Percentiles rank a stretch among this genome's conserved stretches.
These are phyloP conservation scores for Myrica gale DNA, from an alignment of 306 rosid species.

Conservation along the genomic window DNA sequence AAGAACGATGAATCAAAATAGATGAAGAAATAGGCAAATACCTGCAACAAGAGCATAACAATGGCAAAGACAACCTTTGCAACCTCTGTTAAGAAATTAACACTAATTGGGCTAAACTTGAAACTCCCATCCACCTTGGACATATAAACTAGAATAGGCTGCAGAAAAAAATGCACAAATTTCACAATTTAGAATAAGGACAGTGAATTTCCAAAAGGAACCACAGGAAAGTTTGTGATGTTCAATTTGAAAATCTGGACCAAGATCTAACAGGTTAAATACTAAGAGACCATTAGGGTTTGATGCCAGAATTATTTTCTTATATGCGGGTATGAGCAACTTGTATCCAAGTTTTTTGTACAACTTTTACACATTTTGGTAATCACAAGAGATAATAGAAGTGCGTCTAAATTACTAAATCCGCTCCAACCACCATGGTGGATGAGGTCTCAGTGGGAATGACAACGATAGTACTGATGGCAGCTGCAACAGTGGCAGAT, in stretches of 20 bases:
- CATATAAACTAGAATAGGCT: constrained; percentile 98
- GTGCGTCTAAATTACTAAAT: not conserved
- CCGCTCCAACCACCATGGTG: not conserved
- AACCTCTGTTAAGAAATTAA: constrained; percentile 90
- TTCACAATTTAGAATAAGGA: constrained; percentile 22
- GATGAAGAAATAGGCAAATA: constrained; percentile 28
- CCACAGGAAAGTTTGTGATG: not conserved
- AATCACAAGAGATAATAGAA: not conserved
- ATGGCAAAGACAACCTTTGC: constrained; percentile 89
- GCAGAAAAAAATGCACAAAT: constrained; percentile 35
- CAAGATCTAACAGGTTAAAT: constrained; percentile 4
- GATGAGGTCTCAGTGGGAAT: not conserved
- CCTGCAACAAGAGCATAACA: constrained; percentile 89
- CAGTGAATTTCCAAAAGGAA: constrained; percentile 6
- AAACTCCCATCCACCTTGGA: constrained; percentile 98
- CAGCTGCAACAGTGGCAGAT: not conserved
- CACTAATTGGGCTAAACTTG: constrained; percentile 96
- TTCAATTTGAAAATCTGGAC: not conserved
- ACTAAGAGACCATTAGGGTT: not conserved
- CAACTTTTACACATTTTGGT: not conserved
- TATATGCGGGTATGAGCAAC: not conserved
- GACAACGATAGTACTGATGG: not conserved
- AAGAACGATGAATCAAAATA: constrained; percentile 16
- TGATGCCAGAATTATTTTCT: not conserved
- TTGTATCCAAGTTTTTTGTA: not conserved